Percentiles rank a stretch among this genome's conserved stretches.
These are phyloP conservation scores for Hypoxylon rickii DNA, from an alignment of 495 filamentous ascomycete genomes.

Conservation along the genomic window DNA sequence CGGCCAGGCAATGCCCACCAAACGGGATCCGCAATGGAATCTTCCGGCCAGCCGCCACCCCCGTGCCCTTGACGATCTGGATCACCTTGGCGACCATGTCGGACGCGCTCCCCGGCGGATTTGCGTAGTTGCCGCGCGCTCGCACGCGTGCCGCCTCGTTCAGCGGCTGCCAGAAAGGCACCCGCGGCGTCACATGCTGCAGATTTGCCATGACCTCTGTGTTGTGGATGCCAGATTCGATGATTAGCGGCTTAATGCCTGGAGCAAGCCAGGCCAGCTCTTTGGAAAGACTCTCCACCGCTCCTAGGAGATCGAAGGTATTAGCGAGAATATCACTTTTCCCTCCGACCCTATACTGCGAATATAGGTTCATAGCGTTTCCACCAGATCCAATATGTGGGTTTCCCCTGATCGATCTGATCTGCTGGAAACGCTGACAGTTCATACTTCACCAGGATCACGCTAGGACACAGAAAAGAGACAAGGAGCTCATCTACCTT, in stretches of 20 bases:
- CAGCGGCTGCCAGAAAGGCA: constrained; percentile 13
- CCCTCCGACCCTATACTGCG: too few species aligned
- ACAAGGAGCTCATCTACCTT: not conserved
- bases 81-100: constrained; percentile 13
- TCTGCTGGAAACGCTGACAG: too few species aligned
- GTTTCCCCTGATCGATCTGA: too few species aligned
- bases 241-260: constrained; percentile 15
- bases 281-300: constrained; percentile 10
- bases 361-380: too few species aligned
- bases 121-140: constrained; percentile 1
- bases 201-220: constrained; percentile 12
- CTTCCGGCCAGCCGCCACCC: constrained; percentile 1
- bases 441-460: too few species aligned
- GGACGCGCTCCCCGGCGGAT: constrained; percentile 1
- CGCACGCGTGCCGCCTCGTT: constrained; percentile 6
- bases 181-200: not conserved
- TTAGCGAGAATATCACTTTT: too few species aligned
- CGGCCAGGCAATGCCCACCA: constrained; percentile 8
- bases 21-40: constrained; percentile 13
- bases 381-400: too few species aligned
- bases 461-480: too few species aligned
- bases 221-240: constrained; percentile 10
- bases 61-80: constrained; percentile 13
- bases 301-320: too few species aligned
- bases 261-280: constrained; percentile 16